A percentile compares a stretch with the other conserved stretches of the same genome.
These are phyloP conservation scores for Lactifluus piperatus DNA, from an alignment of 768 basidiomycete species.

Conservation along the genomic window DNA sequence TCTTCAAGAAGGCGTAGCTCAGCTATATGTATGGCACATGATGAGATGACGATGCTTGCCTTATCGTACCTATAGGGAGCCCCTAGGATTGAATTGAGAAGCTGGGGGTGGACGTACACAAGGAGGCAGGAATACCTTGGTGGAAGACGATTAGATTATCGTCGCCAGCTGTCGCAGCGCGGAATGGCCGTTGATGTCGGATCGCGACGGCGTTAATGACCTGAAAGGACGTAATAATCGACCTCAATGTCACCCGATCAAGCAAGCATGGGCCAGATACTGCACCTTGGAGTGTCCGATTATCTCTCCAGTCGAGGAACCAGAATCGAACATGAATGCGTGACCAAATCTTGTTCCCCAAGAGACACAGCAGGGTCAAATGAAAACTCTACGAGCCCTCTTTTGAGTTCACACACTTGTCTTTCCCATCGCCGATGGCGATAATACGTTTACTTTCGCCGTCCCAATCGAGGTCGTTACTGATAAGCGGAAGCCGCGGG, in stretches of 20 bases:
- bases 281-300: slow-evolving; percentile 82
- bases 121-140: slow-evolving; percentile 40
- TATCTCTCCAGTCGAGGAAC: slow-evolving; percentile 82
- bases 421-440: slow-evolving; percentile 85
- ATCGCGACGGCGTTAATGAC: slow-evolving; percentile 84
- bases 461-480: slow-evolving; percentile 95
- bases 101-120: slow-evolving; percentile 4
- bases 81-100: slow-evolving; percentile 32
- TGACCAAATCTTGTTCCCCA: slow-evolving; percentile 56
- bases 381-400: too few relatives aligned
- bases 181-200: slow-evolving; percentile 81
- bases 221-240: slow-evolving; percentile 30
- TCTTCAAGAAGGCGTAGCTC: background rate
- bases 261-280: background rate
- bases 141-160: slow-evolving; percentile 78
- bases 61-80: slow-evolving; percentile 87
- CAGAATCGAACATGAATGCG: slow-evolving; percentile 77
- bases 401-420: slow-evolving; percentile 48
- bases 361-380: too few relatives aligned
- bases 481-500: too few relatives aligned
- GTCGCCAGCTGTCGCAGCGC: slow-evolving; percentile 84
- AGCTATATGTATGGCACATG: background rate
- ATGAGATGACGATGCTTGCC: slow-evolving; percentile 29
- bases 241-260: slow-evolving; percentile 1
- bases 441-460: slow-evolving; percentile 95